Conservation (phyloP, 2,329 filamentous ascomycete genomes). For the Aspergillus sp. region DNA sequence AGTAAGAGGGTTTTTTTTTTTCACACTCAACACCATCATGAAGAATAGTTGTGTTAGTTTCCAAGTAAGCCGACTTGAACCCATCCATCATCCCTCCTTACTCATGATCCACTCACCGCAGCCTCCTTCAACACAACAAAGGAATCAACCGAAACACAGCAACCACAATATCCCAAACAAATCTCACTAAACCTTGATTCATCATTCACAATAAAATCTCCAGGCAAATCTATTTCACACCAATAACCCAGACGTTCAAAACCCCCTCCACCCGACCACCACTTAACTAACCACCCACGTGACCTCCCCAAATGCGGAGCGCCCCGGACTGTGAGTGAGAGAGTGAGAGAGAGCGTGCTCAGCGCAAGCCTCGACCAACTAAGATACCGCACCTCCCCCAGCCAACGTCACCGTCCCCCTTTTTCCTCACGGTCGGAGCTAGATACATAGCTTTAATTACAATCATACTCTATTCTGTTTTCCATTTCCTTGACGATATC, state of each 20-base stretch:
- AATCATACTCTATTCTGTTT: neutral
- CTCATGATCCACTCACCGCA: neutral
- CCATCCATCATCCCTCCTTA: neutral
- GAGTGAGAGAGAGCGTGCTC: neutral
- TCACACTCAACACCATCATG: neutral
- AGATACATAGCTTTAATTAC: neutral
- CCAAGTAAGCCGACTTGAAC: neutral
- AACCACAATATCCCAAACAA: neutral
- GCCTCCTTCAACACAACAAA: neutral
- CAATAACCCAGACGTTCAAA: neutral
- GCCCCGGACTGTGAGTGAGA: slow-evolving; percentile 5
- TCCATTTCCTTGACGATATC: neutral
- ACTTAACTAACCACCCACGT: slow-evolving; percentile 11
- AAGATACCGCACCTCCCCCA: neutral
- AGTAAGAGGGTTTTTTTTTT: neutral
- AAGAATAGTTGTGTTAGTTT: neutral
- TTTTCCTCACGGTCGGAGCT: neutral
- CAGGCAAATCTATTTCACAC: neutral
- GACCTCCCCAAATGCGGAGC: slow-evolving; percentile 18
- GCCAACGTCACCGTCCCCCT: neutral
- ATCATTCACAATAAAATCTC: neutral
- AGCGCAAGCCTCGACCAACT: slow-evolving; percentile 3
- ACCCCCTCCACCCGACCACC: neutral
- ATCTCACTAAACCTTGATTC: no score
- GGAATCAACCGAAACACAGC: neutral